Percentiles rank a stretch among this genome's conserved stretches.
These are phyloP conservation scores for Saxophila tyrrhenica DNA, from an alignment of 495 filamentous ascomycete genomes.

Conservation along the genomic window DNA sequence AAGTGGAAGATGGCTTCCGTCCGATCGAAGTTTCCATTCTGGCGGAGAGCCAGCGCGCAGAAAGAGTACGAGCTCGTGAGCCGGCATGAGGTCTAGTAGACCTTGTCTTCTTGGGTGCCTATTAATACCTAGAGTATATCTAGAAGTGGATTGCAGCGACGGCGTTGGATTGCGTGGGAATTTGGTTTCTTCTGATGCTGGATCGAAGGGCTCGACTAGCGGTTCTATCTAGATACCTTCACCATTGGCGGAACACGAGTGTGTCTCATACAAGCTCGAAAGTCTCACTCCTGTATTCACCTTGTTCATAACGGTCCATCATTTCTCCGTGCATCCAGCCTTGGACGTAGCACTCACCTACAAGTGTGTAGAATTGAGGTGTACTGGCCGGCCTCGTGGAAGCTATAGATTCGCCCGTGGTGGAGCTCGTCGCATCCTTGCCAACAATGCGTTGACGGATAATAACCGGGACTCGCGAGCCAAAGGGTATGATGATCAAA, in stretches of 20 bases:
- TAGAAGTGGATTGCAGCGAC: slow-evolving; percentile 3
- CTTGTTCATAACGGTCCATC: background rate
- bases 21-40: slow-evolving; percentile 22
- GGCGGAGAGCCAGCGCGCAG: slow-evolving; percentile 20
- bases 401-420: too few species aligned
- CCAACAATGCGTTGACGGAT: background rate
- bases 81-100: slow-evolving; percentile 25
- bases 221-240: background rate
- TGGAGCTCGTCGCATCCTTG: too few species aligned
- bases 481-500: background rate
- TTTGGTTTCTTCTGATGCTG: background rate
- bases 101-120: background rate
- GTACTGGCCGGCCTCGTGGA: too few species aligned
- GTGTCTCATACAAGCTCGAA: background rate
- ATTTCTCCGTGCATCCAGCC: background rate
- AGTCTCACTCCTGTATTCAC: background rate
- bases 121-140: background rate
- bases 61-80: slow-evolving; percentile 26
- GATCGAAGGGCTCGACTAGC: slow-evolving; percentile 5
- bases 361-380: background rate
- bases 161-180: slow-evolving; percentile 6
- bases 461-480: background rate
- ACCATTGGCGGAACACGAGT: background rate
- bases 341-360: background rate
- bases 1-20: slow-evolving; percentile 10